Evolutionary conservation across 2,329 filamentous ascomycete species (phyloP).

Genomic region (Trichoderma atrobrunneum): DNA sequence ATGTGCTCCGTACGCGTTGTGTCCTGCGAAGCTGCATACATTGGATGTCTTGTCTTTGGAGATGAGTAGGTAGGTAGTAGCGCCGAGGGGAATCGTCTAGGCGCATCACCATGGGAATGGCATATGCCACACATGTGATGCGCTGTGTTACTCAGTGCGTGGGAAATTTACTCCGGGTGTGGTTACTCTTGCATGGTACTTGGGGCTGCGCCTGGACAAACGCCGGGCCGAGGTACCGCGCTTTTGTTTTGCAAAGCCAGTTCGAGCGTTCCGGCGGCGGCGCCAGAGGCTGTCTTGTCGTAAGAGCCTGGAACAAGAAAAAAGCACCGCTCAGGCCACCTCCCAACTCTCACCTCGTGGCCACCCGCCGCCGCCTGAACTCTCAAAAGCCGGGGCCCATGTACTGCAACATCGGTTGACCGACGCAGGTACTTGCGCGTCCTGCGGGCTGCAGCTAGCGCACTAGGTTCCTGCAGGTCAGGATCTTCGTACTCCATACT

Average conservation of each 20-base stretch:
- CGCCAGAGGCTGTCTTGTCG: not conserved
- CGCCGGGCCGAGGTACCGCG: not conserved
- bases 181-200: not conserved
- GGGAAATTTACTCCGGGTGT: not conserved
- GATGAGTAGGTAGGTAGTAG: not conserved
- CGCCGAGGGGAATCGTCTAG: not conserved
- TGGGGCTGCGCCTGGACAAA: not conserved
- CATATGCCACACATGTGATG: not conserved
- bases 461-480: conserved; percentile 6
- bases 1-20: not conserved
- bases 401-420: not conserved
- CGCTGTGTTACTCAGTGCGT: not conserved
- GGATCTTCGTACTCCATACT: conserved; percentile 14
- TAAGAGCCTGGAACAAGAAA: not conserved
- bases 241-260: not conserved
- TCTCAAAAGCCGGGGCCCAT: not conserved
- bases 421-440: conserved; percentile 9
- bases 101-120: not conserved
- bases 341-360: conserved; percentile 9
- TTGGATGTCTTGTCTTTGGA: not conserved
- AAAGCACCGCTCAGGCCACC: conserved; percentile 3
- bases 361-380: conserved; percentile 4
- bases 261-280: not conserved
- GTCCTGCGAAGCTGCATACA: not conserved
- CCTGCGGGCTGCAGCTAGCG: not conserved